phyloP scores from a whole-genome alignment of 768 basidiomycete genomes.

The Ramaria sp. region DNA sequence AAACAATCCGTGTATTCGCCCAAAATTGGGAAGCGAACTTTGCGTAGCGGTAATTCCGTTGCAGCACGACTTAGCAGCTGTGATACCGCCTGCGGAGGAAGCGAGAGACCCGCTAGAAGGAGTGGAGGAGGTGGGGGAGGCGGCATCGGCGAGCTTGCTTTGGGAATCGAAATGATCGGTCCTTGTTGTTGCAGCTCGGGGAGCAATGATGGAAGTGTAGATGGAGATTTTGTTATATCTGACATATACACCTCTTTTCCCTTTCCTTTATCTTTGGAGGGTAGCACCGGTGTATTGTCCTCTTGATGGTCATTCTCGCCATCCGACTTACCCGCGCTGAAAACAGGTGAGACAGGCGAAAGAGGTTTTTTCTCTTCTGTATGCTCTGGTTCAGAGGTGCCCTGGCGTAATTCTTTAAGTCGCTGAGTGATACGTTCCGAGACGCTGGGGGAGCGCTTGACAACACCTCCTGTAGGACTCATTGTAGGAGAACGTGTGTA shows the following conservation, averaged over 20 bases:
- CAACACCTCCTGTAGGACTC: slow-evolving; percentile 36
- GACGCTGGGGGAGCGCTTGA: slow-evolving; percentile 63
- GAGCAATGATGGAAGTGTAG: slow-evolving; percentile 33
- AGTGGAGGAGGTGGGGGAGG: slow-evolving; percentile 42
- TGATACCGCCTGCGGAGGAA: slow-evolving; percentile 55
- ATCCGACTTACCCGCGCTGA: slow-evolving; percentile 33
- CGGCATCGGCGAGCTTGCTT: slow-evolving; percentile 23
- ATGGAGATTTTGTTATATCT: slow-evolving; percentile 18
- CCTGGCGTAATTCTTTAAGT: slow-evolving; percentile 61
- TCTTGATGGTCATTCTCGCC: slow-evolving; percentile 29
- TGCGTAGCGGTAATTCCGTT: slow-evolving; percentile 54
- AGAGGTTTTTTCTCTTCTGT: slow-evolving; percentile 18
- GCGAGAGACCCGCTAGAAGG: slow-evolving; percentile 62
- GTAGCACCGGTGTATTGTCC: slow-evolving; percentile 34
- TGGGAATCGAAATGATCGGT: slow-evolving; percentile 28
- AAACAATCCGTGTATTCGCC: slow-evolving; percentile 84
- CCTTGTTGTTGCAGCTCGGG: slow-evolving; percentile 25
- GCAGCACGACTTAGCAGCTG: slow-evolving; percentile 62
- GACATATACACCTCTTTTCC: slow-evolving; percentile 37
- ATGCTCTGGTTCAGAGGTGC: slow-evolving; percentile 15
- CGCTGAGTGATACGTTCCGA: slow-evolving; percentile 81
- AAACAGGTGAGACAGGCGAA: slow-evolving; percentile 14
- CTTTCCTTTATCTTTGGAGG: slow-evolving; percentile 61
- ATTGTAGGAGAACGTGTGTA: slow-evolving; percentile 75
- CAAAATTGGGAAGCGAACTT: slow-evolving; percentile 66